Base-by-base conservation (phyloP, 164 flowering plant genomes). In the Tinospora cordifolia region DNA sequence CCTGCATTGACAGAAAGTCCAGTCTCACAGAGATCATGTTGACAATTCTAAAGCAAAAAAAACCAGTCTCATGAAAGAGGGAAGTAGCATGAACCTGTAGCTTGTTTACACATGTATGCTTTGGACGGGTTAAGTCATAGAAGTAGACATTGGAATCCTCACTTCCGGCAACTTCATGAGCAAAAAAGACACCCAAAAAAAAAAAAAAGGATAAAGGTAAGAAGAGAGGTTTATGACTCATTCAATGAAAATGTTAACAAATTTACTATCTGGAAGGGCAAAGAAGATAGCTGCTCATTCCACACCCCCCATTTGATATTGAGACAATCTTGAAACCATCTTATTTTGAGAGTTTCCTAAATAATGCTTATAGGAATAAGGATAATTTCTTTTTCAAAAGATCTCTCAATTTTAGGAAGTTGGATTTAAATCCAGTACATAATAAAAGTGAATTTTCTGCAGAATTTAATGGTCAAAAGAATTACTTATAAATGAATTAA, bases 71-170 rank as follows among this genome's bases (percentile, higher is more conserved):
- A 2, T 59, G 36, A 7, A 59, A 30, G 3, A 63, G 14, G 22
- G 17, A n/a, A n/a, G 58, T 7, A 11, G 62, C 65, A 79, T 11
- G 38, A 10, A 90, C 98, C 99, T 90, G 99, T 62, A 92, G 81
- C 85, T 92, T 92, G 89, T 95, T 95, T 27, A 92, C 99, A 70
- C 99, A 95, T 0, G 91, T 79, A 77, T 92, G 92, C 83, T 67
- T 90, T 62, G 98, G 99, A 71, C 88, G 86, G 44, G 99, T 92
- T 75, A 95, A 79, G 83, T 95, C 99, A 70, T 92, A 92, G 83
- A 95, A 95, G 84, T 95, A 95, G 24, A 95, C 99, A 72, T 87
- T 91, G 72, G 93, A 84, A 79, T 95, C 98, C 78, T 95, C 99
- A 70, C 97, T 91, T 67, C 99, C 98, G 62, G 89, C 82, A 84